Evolutionary conservation across 495 filamentous ascomycete genomes (phyloP).

Genomic region (Tuber indicum): DNA sequence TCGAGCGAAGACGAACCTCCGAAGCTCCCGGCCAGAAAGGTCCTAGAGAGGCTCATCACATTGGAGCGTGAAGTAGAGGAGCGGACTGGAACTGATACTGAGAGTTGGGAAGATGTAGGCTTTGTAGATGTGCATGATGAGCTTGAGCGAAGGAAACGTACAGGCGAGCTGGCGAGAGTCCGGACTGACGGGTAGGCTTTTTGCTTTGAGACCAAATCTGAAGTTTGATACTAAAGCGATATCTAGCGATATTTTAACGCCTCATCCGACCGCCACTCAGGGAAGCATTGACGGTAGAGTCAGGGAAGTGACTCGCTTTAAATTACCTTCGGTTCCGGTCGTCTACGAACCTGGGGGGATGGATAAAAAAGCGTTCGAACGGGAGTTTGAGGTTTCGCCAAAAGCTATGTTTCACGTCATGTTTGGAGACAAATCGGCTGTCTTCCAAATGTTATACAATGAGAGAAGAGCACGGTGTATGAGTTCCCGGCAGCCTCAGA

Average conservation of each 20-base stretch:
- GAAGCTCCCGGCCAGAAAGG: slow-evolving; percentile 41
- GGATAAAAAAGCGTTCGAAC: slow-evolving; percentile 60
- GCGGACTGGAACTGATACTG: slow-evolving; percentile 62
- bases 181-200: slow-evolving; percentile 9
- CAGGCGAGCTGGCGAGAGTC: slow-evolving; percentile 13
- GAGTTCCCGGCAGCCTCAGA: slow-evolving; percentile 11
- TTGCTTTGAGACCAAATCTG: neutral
- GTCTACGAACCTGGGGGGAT: slow-evolving; percentile 76
- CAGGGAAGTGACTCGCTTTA: slow-evolving; percentile 66
- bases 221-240: neutral
- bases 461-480: slow-evolving; percentile 72
- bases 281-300: slow-evolving; percentile 53
- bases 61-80: slow-evolving; percentile 59
- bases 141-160: slow-evolving; percentile 15
- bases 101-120: slow-evolving; percentile 89
- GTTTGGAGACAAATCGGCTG: slow-evolving; percentile 88
- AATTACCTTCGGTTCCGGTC: slow-evolving; percentile 74
- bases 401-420: slow-evolving; percentile 94
- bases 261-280: slow-evolving; percentile 45
- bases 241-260: slow-evolving; percentile 47
- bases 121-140: slow-evolving; percentile 35
- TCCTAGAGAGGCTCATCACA: slow-evolving; percentile 47
- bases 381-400: slow-evolving; percentile 75
- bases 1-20: neutral
- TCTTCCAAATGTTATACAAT: slow-evolving; percentile 86